Evolutionary conservation across 75 land plant species (phyloP), one percentile per base, ranked within the genome.

Genomic region (Pinus taeda): DNA sequence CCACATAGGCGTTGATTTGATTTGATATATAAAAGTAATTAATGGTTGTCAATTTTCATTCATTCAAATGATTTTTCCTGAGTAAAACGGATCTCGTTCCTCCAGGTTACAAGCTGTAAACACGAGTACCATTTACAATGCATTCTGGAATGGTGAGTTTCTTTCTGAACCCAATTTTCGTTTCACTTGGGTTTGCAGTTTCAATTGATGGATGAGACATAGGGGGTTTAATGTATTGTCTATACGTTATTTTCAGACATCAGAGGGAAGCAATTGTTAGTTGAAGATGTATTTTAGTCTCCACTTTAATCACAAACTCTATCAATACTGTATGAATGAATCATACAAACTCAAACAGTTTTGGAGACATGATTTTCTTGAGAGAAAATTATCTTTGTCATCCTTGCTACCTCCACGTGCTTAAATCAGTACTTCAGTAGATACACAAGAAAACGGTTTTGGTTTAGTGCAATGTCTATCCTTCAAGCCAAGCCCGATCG

Each of bases 71-170:
- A 20, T 18, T 3, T n/a, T 67, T 67, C 20, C 14, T n/a, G 49
- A 39, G 29, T 75, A 3, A 59, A 69, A 7, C 72, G 45, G 18
- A 76, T 60, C 53, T 80, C 3, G 71, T 71, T 53, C 8, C 37
- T 85, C 74, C 88, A 96, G 99, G 81, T 94, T 58, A 97, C 99
- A 17, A 80, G 55, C 78, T 97, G 99, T 87, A 97, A 89, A 82
- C 99, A 97, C 80, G 95, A 97, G 80, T 97, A 88, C 79, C 99
- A 97, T 81, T 92, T 97, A 57, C 99, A 97, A 66, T 97, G 99
- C 84, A 92, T 97, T 78, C 91, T 97, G 74, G 99, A 97, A 79
- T 97, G 99, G 99, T 97, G 81, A 57, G 81, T 20, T 66, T 29
- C 53, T 71, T 70, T 20, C 6, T 56, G 60, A 45, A 65, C 15